Base-by-base conservation (phyloP, 176 grass and related monocot species). In the Puya raimondii region DNA sequence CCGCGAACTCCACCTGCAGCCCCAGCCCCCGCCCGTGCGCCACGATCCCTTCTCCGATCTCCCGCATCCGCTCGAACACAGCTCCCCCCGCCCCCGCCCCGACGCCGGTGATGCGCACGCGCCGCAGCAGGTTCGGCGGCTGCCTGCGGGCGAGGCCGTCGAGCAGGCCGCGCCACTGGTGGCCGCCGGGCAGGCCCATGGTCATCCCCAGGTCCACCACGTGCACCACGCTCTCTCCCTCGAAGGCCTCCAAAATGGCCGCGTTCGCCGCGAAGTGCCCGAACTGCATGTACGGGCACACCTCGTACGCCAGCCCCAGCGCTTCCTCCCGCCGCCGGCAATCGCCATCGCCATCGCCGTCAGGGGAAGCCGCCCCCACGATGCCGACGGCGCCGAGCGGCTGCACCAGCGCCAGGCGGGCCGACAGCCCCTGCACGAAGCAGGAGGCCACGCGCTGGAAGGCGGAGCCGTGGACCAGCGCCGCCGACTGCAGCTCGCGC, bases 401-500 rank as follows among this genome's bases (percentile, higher is more conserved):
- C 56, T 91, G 88, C 0, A 79, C 74, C 10, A 91, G 72, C 20
- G 81, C 78, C 2, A 87, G 71, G 0, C 84, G 84, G 81, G 84
- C 88, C 1, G 81, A 72, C 0, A 91, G 78, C 42, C 88, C 88
- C 84, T 73, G 88, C 25, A 87, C 88, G 78, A 87, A 91, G 81
- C 88, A 87, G 11, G 84, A 91, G 26, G 88, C 81, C 3, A 87
- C 84, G 64, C 84, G 88, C 81, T 91, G 84, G 81, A 91, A 87
- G 61, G 88, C 84, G 64, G 81, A 84, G 47, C 84, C 88, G 47
- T 87, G 84, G 49, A 87, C 84, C 6, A 79, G 75, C 58, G 84
- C 78, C 50, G 74, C 63, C 18, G 47, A 57, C 78, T 81, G 78
- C 26, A 91, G 84, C 78, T 87, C 81, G 0, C 73, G 71, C 15